Base-by-base conservation (phyloP, 2,329 filamentous ascomycete genomes). In the Colletotrichum tropicale region DNA sequence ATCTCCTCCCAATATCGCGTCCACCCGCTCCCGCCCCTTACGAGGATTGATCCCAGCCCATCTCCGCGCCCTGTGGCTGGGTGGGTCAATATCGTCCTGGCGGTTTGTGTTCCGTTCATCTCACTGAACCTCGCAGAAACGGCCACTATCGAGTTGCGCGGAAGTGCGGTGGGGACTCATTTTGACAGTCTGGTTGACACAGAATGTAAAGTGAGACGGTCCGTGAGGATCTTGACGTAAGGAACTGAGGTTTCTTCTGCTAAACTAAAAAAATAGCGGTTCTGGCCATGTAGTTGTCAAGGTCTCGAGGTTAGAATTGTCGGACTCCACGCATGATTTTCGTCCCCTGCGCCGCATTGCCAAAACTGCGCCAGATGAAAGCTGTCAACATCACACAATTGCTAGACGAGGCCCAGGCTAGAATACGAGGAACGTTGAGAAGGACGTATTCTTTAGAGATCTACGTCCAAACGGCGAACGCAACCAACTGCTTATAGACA, bases 331-430 rank as follows among this genome's bases (percentile, higher is more conserved):
- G 38, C 18, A 43, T 10, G 38, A 43, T 10, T 18, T n/a, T n/a
- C 18, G 9, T 43, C 38, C 4, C 38, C 9, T 43, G 38, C 38
- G 3, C 18, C 38, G 9, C 0, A n/a, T 12, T 43, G 38, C 38
- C 18, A 43, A 0, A 43, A 6, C 18, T 6, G 18, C 18, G 18
- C 18, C 38, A 36, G 38, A 43, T 43, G 1, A 43, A n/a, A 6
- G 18, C 38, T 6, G 9, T 12, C 18, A 43, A 4, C 18, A 43
- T 43, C 38, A 43, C 38, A 43, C 9, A 43, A 43, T 18, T 43
- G 3, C 38, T 43, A 43, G 18, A 0, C 5, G 0, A 43, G 18
- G 8, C 38, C 18, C 8, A 1, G 2, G 16, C 16, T 0, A 43
- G 36, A 43, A 5, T 43, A 43, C 36, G 0, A 8, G 2, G 16